A percentile compares a stretch with the other conserved stretches of the same genome.
Evolutionary conservation across 129 eudicot species (phyloP).

Genomic region (Tagetes erecta): DNA sequence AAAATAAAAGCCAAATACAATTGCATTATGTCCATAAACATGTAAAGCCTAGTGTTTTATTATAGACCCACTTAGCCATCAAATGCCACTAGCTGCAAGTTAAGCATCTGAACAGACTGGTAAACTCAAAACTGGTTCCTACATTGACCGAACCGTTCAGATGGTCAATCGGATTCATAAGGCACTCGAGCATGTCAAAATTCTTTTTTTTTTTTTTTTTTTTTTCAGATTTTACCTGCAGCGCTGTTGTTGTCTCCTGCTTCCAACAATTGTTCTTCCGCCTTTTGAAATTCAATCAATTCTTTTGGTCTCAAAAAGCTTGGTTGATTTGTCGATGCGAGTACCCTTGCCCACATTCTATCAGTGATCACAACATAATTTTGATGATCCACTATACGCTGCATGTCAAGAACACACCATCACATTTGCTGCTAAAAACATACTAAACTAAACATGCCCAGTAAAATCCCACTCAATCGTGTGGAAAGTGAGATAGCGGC

Average conservation of each 20-base stretch:
- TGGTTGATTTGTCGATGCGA: slow-evolving; percentile 65
- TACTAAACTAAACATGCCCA: background rate
- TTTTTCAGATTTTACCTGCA: slow-evolving; percentile 37
- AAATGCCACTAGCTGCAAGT: slow-evolving; percentile 39
- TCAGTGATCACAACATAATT: slow-evolving; percentile 60
- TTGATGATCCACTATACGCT: slow-evolving; percentile 57
- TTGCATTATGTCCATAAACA: slow-evolving; percentile 6
- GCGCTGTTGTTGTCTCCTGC: slow-evolving; percentile 28
- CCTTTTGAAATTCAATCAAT: slow-evolving; percentile 37
- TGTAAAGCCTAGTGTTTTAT: slow-evolving; percentile 28
- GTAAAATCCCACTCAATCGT: no score
- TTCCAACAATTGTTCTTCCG: slow-evolving; percentile 37
- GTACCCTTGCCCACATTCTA: slow-evolving; percentile 78
- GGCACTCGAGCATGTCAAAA: slow-evolving; percentile 39
- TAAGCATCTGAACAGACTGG: slow-evolving; percentile 41
- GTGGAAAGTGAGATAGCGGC: no score
- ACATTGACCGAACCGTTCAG: slow-evolving; percentile 41
- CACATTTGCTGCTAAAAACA: slow-evolving; percentile 2
- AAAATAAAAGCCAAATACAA: background rate
- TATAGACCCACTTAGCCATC: slow-evolving; percentile 24
- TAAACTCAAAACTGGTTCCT: slow-evolving; percentile 31
- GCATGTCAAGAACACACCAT: slow-evolving; percentile 33
- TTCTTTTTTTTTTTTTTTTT: slow-evolving; percentile 15
- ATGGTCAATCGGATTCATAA: slow-evolving; percentile 40
- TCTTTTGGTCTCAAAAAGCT: slow-evolving; percentile 49